phyloP scores from a whole-genome alignment of 2,329 filamentous ascomycete genomes.

The Exophiala sp. region DNA sequence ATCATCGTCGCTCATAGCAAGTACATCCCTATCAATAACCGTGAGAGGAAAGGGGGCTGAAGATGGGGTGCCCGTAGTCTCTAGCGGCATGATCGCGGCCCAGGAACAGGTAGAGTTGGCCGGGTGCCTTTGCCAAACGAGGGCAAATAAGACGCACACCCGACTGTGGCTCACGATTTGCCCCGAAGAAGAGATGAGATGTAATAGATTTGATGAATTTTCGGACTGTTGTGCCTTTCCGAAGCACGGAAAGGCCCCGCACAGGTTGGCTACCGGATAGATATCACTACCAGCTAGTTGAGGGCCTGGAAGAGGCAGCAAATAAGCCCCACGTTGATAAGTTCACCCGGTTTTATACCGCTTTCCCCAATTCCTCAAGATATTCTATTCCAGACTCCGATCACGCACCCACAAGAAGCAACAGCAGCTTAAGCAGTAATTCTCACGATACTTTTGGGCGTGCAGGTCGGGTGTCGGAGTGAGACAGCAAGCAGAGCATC shows the following conservation, averaged over 20 bases:
- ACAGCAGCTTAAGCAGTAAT: too few relatives aligned
- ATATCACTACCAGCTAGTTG: too few relatives aligned
- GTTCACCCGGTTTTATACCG: constrained; percentile 1
- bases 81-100: constrained; percentile 1
- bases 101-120: constrained; percentile 5
- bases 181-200: too few relatives aligned
- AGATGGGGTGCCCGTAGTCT: constrained; percentile 1
- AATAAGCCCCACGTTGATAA: constrained; percentile 6
- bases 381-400: constrained; percentile 12
- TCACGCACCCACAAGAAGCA: neutral
- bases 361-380: constrained; percentile 10
- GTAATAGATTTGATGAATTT: neutral
- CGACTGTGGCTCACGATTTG: neutral
- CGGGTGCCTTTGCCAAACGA: neutral
- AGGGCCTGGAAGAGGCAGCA: neutral
- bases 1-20: constrained; percentile 52
- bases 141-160: neutral
- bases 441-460: neutral
- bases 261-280: constrained; percentile 1
- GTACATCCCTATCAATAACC: constrained; percentile 46
- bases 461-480: neutral
- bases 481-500: too few relatives aligned
- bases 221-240: neutral
- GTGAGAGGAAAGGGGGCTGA: constrained; percentile 44
- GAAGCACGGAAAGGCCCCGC: constrained; percentile 12